These are phyloP conservation scores for Clitopilus hobsonii DNA, from an alignment of 768 basidiomycete genomes.

Conservation along the genomic window DNA sequence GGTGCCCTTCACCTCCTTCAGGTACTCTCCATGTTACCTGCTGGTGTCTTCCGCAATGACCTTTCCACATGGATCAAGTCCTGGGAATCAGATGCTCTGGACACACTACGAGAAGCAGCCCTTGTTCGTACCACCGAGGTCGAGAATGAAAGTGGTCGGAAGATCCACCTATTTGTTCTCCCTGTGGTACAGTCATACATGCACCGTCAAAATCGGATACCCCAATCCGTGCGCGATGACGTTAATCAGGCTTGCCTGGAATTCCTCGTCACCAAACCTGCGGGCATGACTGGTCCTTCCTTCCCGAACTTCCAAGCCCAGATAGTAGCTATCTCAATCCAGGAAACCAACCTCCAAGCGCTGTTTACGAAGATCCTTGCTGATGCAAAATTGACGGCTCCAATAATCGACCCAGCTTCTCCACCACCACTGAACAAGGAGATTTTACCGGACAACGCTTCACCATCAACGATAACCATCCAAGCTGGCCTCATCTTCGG, in stretches of 20 bases:
- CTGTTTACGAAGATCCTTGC: not conserved
- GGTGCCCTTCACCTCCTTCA: constrained; percentile 9
- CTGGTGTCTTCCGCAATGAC: constrained; percentile 11
- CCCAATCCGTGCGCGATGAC: not conserved
- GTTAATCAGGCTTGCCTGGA: constrained; percentile 10
- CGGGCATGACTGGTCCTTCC: not conserved
- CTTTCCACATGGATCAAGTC: constrained; percentile 5
- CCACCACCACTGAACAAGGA: not conserved
- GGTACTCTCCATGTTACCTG: constrained; percentile 20
- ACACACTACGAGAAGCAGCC: constrained; percentile 3
- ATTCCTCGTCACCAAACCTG: constrained; percentile 9
- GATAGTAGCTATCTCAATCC: constrained; percentile 1
- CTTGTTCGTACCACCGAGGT: not conserved
- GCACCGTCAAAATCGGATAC: constrained; percentile 6
- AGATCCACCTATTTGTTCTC: constrained; percentile 10
- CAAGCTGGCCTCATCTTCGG: not conserved
- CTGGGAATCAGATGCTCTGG: not conserved
- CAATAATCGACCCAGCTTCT: not conserved
- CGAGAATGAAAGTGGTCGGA: constrained; percentile 3
- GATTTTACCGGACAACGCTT: not conserved
- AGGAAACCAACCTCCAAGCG: constrained; percentile 13
- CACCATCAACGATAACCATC: not conserved
- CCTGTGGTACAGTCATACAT: constrained; percentile 18
- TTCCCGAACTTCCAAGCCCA: constrained; percentile 4
- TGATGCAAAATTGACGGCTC: not conserved